These are phyloP conservation scores for Brassica rapa DNA, from an alignment of 345 rosid genomes.

Conservation along the genomic window DNA sequence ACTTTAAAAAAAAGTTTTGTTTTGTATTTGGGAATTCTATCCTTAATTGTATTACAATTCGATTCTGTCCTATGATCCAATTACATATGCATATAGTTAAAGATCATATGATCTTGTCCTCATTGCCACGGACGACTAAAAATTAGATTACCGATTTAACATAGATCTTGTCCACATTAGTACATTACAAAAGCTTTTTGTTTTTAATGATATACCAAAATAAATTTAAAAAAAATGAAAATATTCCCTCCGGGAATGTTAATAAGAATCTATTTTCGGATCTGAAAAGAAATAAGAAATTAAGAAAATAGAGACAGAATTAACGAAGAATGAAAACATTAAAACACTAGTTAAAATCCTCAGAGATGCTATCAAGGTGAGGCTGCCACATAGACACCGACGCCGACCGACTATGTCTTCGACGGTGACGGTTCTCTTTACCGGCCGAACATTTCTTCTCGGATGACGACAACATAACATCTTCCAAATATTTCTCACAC, in stretches of 20 bases:
- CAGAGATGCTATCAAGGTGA: constrained; percentile 71
- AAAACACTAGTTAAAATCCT: constrained; percentile 50
- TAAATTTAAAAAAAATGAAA: not conserved
- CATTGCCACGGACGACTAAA: not conserved
- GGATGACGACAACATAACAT: constrained; percentile 27
- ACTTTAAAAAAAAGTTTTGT: not conserved
- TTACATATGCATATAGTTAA: constrained; percentile 13
- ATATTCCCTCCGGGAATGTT: constrained; percentile 13
- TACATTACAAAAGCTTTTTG: constrained; percentile 18
- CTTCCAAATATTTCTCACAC: constrained; percentile 43
- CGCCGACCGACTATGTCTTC: constrained; percentile 53
- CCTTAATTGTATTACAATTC: not conserved
- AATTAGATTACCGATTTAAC: constrained; percentile 25
- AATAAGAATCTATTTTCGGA: constrained; percentile 29
- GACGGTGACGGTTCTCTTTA: constrained; percentile 47
- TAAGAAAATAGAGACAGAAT: constrained; percentile 33
- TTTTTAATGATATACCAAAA: constrained; percentile 11
- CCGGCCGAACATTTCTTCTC: constrained; percentile 40
- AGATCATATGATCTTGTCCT: constrained; percentile 15
- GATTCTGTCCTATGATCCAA: constrained; percentile 20
- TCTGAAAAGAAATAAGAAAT: constrained; percentile 10
- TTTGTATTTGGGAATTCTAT: not conserved
- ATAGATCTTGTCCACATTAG: constrained; percentile 38
- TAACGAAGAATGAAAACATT: not conserved
- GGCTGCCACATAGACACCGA: constrained; percentile 68